Conservation (phyloP, 2,329 filamentous ascomycete species). For the Elsinoe ampelina region DNA sequence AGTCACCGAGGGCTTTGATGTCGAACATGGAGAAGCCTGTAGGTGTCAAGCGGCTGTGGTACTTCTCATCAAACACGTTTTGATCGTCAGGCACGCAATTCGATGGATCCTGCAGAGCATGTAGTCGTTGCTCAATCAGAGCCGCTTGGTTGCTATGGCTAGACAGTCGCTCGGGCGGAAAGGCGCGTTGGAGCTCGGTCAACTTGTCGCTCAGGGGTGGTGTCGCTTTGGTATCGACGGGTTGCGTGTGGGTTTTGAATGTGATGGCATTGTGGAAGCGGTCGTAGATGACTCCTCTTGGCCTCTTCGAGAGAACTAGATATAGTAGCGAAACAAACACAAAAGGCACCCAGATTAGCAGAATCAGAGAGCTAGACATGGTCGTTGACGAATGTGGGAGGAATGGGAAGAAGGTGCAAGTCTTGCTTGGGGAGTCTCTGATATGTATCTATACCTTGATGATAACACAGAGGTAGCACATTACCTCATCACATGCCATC, state of each 20-base stretch:
- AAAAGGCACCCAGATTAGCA: conserved; percentile 27
- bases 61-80: conserved; percentile 18
- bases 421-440: too few relatives aligned
- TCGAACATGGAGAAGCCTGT: conserved; percentile 64
- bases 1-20: conserved; percentile 60
- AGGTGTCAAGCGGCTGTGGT: conserved; percentile 36
- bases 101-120: conserved; percentile 13
- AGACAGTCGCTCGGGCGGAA: conserved; percentile 46
- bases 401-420: not conserved
- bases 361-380: conserved; percentile 22
- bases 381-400: not conserved
- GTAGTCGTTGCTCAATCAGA: not conserved
- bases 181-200: conserved; percentile 30
- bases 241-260: not conserved
- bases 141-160: conserved; percentile 31
- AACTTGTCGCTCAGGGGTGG: conserved; percentile 20
- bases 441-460: too few relatives aligned
- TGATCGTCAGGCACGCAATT: conserved; percentile 20
- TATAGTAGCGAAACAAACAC: conserved; percentile 23
- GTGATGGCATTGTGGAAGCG: conserved; percentile 23
- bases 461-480: too few relatives aligned
- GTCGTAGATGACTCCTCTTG: conserved; percentile 32
- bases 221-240: not conserved
- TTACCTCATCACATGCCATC: too few relatives aligned
- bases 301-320: conserved; percentile 27